Percentiles rank a stretch among this genome's conserved stretches.
These are phyloP conservation scores for Jaltomata sinuosa DNA, from an alignment of 257 asterid species.

Conservation along the genomic window DNA sequence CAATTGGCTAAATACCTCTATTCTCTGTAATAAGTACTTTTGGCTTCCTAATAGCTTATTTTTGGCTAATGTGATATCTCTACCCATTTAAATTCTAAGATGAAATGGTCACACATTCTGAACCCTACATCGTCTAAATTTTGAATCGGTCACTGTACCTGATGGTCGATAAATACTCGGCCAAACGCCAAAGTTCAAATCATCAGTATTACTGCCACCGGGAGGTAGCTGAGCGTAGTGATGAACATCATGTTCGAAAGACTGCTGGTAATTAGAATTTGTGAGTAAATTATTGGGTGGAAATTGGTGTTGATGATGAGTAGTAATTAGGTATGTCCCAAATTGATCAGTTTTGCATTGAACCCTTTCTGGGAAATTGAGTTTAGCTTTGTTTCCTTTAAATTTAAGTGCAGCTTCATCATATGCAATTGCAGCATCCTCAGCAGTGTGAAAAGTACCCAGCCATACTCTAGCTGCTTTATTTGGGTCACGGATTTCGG, in stretches of 20 bases:
- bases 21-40: too few relatives aligned
- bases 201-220: background rate
- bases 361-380: slow-evolving; percentile 7
- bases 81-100: too few relatives aligned
- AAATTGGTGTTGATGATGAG: background rate
- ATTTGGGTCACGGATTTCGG: slow-evolving; percentile 7
- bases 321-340: slow-evolving; percentile 2
- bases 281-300: background rate
- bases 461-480: slow-evolving; percentile 7
- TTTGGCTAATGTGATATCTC: too few relatives aligned
- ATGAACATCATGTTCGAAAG: background rate
- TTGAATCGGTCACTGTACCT: background rate
- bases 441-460: slow-evolving; percentile 7
- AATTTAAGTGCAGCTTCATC: slow-evolving; percentile 10
- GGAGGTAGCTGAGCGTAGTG: background rate
- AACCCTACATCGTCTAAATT: too few relatives aligned
- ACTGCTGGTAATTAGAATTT: background rate
- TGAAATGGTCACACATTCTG: too few relatives aligned
- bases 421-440: slow-evolving; percentile 5
- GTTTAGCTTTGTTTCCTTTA: slow-evolving; percentile 10
- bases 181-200: background rate
- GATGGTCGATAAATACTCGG: background rate
- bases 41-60: too few relatives aligned
- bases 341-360: background rate
- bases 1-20: too few relatives aligned